These are phyloP conservation scores for Wallacemonas sp. DNA, from an alignment of 208 protist species.

Conservation along the genomic window DNA sequence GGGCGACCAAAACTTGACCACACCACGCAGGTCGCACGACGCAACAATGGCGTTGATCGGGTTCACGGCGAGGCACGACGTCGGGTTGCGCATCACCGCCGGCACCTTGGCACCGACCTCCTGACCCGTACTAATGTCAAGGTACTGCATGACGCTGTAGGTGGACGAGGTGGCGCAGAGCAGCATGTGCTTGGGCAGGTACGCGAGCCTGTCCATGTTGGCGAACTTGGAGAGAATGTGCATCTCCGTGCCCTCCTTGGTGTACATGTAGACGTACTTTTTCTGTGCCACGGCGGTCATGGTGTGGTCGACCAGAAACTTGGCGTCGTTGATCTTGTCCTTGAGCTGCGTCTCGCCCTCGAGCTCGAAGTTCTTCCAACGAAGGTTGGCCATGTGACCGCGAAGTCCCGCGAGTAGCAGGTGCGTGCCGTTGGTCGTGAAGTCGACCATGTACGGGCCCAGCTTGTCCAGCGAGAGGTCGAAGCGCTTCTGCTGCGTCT, in stretches of 20 bases:
- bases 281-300: conserved; percentile 99
- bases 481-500: conserved; percentile 94
- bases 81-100: conserved; percentile 75
- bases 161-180: conserved; percentile 88
- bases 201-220: conserved; percentile 94
- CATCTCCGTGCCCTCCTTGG: conserved; percentile 96
- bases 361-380: conserved; percentile 94
- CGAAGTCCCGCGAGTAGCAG: conserved; percentile 94
- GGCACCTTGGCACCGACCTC: conserved; percentile 87
- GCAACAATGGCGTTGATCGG: conserved; percentile 94
- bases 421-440: conserved; percentile 93
- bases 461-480: conserved; percentile 92
- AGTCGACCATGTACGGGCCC: conserved; percentile 96
- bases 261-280: conserved; percentile 99
- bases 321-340: conserved; percentile 93
- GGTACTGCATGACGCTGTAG: conserved; percentile 92
- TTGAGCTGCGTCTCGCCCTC: conserved; percentile 94
- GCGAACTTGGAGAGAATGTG: conserved; percentile 96
- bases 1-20: conserved; percentile 97
- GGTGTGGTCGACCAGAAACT: conserved; percentile 97
- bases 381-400: conserved; percentile 95
- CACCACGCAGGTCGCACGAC: conserved; percentile 91
- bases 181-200: conserved; percentile 98
- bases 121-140: conserved; percentile 95
- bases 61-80: conserved; percentile 90